Percentiles rank a stretch among this genome's conserved stretches.
Conservation (phyloP, 495 filamentous ascomycete genomes). For the Articulospora tetracladia region DNA sequence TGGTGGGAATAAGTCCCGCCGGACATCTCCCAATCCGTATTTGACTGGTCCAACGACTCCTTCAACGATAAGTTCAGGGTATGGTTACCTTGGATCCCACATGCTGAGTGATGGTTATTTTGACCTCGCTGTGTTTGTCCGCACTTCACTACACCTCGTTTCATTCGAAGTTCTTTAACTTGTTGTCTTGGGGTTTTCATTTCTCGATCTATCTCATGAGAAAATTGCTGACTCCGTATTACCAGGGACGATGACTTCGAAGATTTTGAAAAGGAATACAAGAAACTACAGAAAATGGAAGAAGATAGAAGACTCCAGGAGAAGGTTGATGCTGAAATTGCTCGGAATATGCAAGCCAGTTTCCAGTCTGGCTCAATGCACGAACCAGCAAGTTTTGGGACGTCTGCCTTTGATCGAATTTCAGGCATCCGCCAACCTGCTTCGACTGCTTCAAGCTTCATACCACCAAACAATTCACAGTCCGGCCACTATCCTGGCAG, state of each 20-base stretch:
- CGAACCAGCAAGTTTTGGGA: background rate
- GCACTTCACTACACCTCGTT: constrained; percentile 15
- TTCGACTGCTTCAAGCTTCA: constrained; percentile 1
- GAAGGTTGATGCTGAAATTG: constrained; percentile 45
- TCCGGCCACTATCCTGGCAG: background rate
- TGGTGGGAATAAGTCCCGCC: constrained; percentile 28
- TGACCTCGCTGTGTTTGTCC: constrained; percentile 20
- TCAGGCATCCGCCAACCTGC: constrained; percentile 7
- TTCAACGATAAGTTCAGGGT: constrained; percentile 20
- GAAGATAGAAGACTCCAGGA: constrained; percentile 31
- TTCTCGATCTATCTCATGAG: no score
- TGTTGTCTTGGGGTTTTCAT: background rate
- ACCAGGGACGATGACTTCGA: constrained; percentile 22
- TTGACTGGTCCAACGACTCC: constrained; percentile 28
- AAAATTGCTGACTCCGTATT: background rate
- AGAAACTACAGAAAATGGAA: constrained; percentile 32
- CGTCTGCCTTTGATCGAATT: constrained; percentile 19
- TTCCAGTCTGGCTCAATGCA: constrained; percentile 1
- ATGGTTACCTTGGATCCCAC: constrained; percentile 5
- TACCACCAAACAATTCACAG: background rate
- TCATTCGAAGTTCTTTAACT: constrained; percentile 1
- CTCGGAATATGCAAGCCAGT: constrained; percentile 32
- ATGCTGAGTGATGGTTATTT: constrained; percentile 16
- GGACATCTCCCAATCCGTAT: constrained; percentile 32
- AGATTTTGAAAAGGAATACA: constrained; percentile 13